Base-by-base conservation (phyloP, 495 filamentous ascomycete genomes). In the Talaromyces nanjingensis region DNA sequence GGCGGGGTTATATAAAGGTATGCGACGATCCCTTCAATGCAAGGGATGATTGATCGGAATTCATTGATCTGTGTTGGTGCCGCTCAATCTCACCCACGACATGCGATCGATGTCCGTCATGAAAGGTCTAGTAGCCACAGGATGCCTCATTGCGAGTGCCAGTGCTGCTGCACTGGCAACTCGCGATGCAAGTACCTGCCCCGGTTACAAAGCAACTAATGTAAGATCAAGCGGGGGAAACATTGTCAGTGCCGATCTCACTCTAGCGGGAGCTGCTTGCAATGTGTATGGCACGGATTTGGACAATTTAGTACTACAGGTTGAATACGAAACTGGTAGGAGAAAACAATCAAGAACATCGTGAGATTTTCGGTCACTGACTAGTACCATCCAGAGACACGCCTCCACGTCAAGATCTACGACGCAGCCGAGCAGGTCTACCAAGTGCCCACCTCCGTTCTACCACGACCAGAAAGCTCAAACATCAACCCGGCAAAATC, bases 321-420 rank as follows among this genome's bases (percentile, higher is more conserved):
- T 93, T 45, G 87, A 88, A 31, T 92, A 92, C 66, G 87, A 93
- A 69, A 87, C 84, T 6, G 83, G 89, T 92, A 68, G 73, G 84
- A 24, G 7, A 47, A 33, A 1, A 12, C 14, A 24, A 14, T 29
- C 29, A 27, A 31, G 22, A 42, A 16, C 4, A 24, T 31, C 12
- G 54, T 58, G 20, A 55, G 63, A 49, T 55, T 47, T 24, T 11
- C 6, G 2, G 31, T 14, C 12, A 42, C 16, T n/a, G 53, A 42
- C 34, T 9, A 64, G 1, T 22, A 33, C 31, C 29, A 29, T 37
- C 8, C 45, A 92, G 90, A 89, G 45, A 79, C 82, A 27, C 88
- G 91, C 18, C 84, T 96, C 9, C 91, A 94, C 73, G 88, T 96
- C 66, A 86, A 89, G 70, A 93, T 96, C 63, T 84, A 89, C 63